phyloP scores from a whole-genome alignment of 2,329 filamentous ascomycete genomes.

The Cercospora zeae-maydis region DNA sequence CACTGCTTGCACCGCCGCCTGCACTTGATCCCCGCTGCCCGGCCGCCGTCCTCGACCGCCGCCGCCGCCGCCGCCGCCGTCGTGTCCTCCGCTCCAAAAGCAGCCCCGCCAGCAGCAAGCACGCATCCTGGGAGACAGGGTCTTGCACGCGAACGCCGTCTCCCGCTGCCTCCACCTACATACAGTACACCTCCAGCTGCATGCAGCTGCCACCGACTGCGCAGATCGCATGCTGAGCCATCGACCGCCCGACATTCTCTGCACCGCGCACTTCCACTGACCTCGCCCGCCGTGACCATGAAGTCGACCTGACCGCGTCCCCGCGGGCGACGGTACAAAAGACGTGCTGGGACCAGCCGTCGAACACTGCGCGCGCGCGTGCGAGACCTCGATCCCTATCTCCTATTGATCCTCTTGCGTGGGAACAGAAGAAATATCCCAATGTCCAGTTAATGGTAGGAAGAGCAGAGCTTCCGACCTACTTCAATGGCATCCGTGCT shows the following conservation, averaged over 20 bases:
- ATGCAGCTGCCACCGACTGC: background rate
- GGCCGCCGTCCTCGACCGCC: background rate
- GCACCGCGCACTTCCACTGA: background rate
- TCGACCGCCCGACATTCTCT: background rate
- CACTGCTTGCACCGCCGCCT: too few relatives aligned
- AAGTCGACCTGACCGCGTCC: background rate
- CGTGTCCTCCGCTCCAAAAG: background rate
- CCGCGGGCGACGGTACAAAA: background rate
- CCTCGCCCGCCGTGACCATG: background rate
- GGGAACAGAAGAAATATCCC: background rate
- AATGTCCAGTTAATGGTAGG: background rate
- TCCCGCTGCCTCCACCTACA: background rate
- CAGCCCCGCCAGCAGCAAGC: too few relatives aligned
- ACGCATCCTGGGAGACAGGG: background rate
- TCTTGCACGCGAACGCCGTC: background rate
- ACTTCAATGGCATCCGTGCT: conserved; percentile 45
- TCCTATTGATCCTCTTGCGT: background rate
- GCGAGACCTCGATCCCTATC: background rate
- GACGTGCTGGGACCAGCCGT: background rate
- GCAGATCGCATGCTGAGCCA: background rate
- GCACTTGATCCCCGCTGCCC: background rate
- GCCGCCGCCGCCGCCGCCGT: background rate
- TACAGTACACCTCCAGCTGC: background rate
- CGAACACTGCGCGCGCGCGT: background rate
- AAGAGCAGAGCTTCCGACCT: background rate